Conservation (phyloP, 306 rosid genomes). For the Clitoria ternatea region DNA sequence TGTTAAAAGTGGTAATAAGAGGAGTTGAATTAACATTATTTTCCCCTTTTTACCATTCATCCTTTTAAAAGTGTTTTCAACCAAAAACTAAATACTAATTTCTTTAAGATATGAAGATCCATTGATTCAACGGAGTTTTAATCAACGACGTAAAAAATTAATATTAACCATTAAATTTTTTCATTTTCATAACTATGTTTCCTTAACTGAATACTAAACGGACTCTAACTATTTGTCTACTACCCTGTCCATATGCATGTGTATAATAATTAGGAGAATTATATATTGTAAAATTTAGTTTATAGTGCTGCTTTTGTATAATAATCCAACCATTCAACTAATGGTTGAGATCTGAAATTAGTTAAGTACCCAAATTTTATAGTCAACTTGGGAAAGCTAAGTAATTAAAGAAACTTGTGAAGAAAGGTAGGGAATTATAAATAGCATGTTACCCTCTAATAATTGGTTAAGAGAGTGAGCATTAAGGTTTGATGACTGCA, state of each 20-base stretch:
- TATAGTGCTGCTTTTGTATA: not conserved
- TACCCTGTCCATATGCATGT: not conserved
- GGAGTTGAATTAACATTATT: no score
- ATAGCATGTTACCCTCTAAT: not conserved
- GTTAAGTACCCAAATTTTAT: not conserved
- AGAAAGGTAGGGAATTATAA: not conserved
- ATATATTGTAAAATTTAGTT: not conserved
- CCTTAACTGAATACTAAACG: no score
- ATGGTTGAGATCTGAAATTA: not conserved
- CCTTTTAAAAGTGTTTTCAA: no score
- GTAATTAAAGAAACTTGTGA: slow-evolving; percentile 10
- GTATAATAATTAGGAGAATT: not conserved
- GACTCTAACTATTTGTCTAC: no score
- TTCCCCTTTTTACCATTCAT: no score
- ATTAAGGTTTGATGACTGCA: slow-evolving; percentile 3
- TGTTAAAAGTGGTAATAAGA: no score
- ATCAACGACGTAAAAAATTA: no score
- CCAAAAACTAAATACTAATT: no score
- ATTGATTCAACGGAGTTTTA: no score
- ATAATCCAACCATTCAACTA: not conserved
- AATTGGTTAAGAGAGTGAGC: not conserved
- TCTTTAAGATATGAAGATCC: no score
- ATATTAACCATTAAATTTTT: no score
- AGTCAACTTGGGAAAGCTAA: not conserved
- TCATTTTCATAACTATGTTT: no score